Evolutionary conservation across 2,329 filamentous ascomycete genomes (phyloP).

Genomic region (Ophiocordyceps camponoti-rufipedis): DNA sequence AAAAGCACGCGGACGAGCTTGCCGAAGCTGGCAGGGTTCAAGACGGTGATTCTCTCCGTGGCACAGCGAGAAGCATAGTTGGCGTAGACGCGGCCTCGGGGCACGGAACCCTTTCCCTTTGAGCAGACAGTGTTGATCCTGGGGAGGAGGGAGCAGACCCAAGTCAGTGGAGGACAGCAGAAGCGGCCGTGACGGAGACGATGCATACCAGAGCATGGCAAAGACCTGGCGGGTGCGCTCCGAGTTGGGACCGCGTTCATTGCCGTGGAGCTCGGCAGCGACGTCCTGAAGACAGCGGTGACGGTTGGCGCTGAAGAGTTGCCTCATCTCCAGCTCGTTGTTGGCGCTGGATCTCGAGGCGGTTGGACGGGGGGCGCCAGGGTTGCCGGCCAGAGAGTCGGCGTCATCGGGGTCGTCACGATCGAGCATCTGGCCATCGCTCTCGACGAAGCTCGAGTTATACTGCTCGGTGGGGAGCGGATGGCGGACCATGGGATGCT

Average conservation of each 20-base stretch:
- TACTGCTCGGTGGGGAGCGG: constrained; percentile 36
- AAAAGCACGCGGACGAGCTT: constrained; percentile 95
- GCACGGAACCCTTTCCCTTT: constrained; percentile 68
- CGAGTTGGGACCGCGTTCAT: constrained; percentile 63
- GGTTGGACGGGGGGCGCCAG: constrained; percentile 33
- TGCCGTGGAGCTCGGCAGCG: constrained; percentile 57
- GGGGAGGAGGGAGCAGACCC: not conserved
- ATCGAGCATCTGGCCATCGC: constrained; percentile 40
- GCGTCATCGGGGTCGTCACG: constrained; percentile 39
- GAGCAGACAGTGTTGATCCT: constrained; percentile 61
- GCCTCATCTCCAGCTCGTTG: constrained; percentile 65
- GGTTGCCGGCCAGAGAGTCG: constrained; percentile 28
- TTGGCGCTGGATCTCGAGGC: constrained; percentile 49
- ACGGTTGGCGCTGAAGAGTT: constrained; percentile 52
- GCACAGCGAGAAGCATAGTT: constrained; percentile 89
- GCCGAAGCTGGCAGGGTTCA: constrained; percentile 94
- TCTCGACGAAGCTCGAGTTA: constrained; percentile 35
- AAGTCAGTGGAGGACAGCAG: not conserved
- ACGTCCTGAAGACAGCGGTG: constrained; percentile 52
- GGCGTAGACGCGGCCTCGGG: constrained; percentile 82
- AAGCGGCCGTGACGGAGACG: not conserved
- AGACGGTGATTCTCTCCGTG: constrained; percentile 78
- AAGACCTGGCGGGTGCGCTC: constrained; percentile 75
- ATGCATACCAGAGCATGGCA: constrained; percentile 66
- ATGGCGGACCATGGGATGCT: constrained; percentile 24